A percentile compares a stretch with the other conserved stretches of the same genome.
These are phyloP conservation scores for Micractinium conductrix DNA, from an alignment of 139 green algal genomes.

Conservation along the genomic window DNA sequence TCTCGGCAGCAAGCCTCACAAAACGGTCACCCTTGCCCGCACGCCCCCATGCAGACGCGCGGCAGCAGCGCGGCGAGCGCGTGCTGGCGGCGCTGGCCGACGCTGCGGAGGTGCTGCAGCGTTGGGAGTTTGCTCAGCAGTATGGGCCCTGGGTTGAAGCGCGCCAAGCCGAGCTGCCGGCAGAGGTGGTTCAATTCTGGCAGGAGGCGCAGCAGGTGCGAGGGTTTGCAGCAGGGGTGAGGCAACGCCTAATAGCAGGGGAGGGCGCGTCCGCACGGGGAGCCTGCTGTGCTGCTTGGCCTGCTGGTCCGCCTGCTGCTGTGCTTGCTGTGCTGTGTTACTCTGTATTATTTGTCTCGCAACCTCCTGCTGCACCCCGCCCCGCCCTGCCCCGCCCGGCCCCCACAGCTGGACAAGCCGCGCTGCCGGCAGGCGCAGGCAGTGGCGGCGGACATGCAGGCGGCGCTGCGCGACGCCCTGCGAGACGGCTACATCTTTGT, in stretches of 20 bases:
- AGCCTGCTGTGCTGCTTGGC: neutral
- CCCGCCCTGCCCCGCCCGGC: neutral
- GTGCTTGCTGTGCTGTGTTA: neutral
- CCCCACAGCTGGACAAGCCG: neutral
- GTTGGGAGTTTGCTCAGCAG: constrained; percentile 23
- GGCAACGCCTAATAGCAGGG: neutral
- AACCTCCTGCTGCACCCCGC: neutral
- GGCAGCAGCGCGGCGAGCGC: neutral
- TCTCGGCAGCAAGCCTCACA: too few species aligned
- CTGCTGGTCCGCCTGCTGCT: neutral
- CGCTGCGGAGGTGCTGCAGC: constrained; percentile 14
- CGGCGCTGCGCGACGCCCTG: constrained; percentile 30
- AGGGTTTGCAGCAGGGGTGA: neutral
- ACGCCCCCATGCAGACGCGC: neutral
- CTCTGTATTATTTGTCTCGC: neutral
- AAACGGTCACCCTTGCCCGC: neutral
- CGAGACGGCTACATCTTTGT: constrained; percentile 49
- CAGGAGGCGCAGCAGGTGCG: constrained; percentile 23
- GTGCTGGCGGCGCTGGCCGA: constrained; percentile 33
- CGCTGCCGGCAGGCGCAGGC: constrained; percentile 20
- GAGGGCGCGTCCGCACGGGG: neutral
- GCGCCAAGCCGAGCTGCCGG: neutral
- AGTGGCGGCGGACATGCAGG: constrained; percentile 33
- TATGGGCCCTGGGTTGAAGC: constrained; percentile 33
- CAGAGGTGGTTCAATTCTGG: constrained; percentile 3